Evolutionary conservation across 768 basidiomycete species (phyloP).

Genomic region (Suillus ampliporus): DNA sequence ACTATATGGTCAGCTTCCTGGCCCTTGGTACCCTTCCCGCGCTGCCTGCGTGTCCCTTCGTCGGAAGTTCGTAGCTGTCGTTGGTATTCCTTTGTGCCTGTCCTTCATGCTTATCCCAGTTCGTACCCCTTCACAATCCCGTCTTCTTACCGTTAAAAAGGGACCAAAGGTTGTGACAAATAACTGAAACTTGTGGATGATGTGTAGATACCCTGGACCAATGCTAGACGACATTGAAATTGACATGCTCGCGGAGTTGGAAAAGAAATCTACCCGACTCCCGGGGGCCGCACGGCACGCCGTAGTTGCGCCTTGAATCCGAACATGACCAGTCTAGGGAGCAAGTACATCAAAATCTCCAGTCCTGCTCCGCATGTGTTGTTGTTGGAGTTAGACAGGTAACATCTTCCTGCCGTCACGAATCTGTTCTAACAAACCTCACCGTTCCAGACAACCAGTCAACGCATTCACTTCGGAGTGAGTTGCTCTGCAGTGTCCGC

Average conservation of each 20-base stretch:
- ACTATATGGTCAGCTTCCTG: too few species aligned
- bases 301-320: background rate
- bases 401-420: background rate
- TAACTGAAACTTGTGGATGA: background rate
- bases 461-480: slow-evolving; percentile 68
- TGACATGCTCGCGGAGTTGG: background rate
- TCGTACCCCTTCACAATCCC: background rate
- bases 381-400: slow-evolving; percentile 47
- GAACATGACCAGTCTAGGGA: slow-evolving; percentile 1
- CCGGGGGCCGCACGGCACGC: too few species aligned
- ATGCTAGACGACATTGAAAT: too few species aligned
- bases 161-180: background rate
- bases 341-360: slow-evolving; percentile 39
- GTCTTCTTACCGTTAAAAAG: background rate
- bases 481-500: slow-evolving; percentile 7
- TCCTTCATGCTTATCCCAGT: too few species aligned
- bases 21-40: too few species aligned
- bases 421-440: background rate
- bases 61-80: background rate
- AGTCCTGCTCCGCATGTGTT: slow-evolving; percentile 43
- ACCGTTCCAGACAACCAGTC: slow-evolving; percentile 55
- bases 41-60: background rate
- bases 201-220: too few species aligned
- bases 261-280: background rate
- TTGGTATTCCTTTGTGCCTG: too few species aligned